phyloP scores from a whole-genome alignment of 345 rosid genomes.

The Erodium maritimum region DNA sequence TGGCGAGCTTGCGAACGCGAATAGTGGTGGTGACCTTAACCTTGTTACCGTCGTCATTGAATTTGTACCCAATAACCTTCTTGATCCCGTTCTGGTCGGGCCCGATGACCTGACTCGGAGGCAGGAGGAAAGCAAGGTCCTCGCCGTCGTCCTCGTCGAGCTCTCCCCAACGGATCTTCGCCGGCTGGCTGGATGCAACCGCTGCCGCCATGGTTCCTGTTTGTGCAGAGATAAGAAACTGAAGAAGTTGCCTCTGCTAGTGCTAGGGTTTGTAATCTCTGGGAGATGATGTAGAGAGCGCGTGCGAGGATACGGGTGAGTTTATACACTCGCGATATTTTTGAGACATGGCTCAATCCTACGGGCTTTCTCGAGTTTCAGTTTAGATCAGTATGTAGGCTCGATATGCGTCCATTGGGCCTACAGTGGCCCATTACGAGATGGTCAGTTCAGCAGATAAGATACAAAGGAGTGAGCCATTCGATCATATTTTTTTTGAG shows the following conservation, averaged over 20 bases:
- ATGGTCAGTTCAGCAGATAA: too few species aligned
- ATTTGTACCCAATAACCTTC: conserved; percentile 57
- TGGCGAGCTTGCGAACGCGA: conserved; percentile 49
- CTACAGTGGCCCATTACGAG: too few species aligned
- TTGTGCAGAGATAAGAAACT: neutral
- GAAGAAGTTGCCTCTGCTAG: neutral
- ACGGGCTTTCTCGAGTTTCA: too few species aligned
- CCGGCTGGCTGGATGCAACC: neutral
- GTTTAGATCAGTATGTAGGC: too few species aligned
- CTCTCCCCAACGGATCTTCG: conserved; percentile 63
- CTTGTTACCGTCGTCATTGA: conserved; percentile 56
- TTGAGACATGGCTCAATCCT: too few species aligned
- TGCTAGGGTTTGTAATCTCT: neutral
- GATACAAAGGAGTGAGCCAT: too few species aligned
- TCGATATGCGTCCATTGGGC: too few species aligned
- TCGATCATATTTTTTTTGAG: too few species aligned
- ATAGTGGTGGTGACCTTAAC: conserved; percentile 53
- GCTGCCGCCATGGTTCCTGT: neutral
- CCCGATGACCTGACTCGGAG: conserved; percentile 59
- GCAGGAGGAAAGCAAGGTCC: conserved; percentile 57
- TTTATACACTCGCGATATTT: too few species aligned
- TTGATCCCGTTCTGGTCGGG: conserved; percentile 74
- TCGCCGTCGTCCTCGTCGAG: conserved; percentile 60
- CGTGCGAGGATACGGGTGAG: neutral
- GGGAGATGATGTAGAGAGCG: neutral